Percentiles rank a stretch among this genome's conserved stretches.
phyloP scores from a whole-genome alignment of 345 rosid species.

The Lumnitzera littorea region DNA sequence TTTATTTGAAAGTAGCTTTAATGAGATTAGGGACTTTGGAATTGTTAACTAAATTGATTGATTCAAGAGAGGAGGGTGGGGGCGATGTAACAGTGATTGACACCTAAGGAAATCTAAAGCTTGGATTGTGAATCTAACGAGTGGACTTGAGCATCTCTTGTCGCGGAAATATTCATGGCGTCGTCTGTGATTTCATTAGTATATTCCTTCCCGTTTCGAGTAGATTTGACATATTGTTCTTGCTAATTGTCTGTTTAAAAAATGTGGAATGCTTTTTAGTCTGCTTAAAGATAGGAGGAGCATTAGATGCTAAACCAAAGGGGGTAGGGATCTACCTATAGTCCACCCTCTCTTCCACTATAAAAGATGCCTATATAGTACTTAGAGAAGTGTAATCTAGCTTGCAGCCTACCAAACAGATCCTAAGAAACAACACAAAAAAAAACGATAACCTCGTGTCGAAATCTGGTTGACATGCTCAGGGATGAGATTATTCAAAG shows the following conservation, averaged over 20 bases:
- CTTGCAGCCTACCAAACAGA: not conserved
- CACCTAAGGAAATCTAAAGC: too few species aligned
- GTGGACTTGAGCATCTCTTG: too few species aligned
- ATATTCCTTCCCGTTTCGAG: not conserved
- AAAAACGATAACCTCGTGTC: not conserved
- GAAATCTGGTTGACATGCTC: not conserved
- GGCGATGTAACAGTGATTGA: too few species aligned
- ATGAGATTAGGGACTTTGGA: too few species aligned
- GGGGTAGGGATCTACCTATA: not conserved
- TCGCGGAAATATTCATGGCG: not conserved
- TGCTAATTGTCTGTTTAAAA: not conserved
- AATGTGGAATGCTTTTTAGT: too few species aligned
- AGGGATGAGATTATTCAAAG: not conserved
- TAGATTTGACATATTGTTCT: constrained; percentile 16
- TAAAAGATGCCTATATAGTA: not conserved
- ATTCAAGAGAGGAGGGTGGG: too few species aligned
- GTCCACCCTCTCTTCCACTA: constrained; percentile 6
- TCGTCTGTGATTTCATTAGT: not conserved
- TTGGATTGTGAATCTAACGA: too few species aligned
- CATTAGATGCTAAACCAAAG: constrained; percentile 12
- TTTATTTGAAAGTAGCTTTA: too few species aligned
- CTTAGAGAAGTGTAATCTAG: not conserved
- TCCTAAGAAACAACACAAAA: not conserved
- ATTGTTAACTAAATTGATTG: too few species aligned
- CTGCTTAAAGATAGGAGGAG: not conserved